These are phyloP conservation scores for Paulownia fortunei DNA, from an alignment of 257 asterid species.

Conservation along the genomic window DNA sequence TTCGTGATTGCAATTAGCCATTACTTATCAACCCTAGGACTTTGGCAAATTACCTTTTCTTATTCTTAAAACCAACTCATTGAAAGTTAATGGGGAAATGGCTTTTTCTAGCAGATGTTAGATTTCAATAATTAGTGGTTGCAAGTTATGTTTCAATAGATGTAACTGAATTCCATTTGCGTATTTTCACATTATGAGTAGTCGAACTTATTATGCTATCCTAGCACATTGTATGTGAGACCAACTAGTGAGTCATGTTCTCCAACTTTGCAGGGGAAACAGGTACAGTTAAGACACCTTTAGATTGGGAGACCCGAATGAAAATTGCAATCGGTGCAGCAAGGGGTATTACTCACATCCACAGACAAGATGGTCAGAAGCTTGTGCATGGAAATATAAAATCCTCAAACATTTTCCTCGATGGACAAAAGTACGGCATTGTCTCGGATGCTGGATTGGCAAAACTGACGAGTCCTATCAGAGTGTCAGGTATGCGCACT, in stretches of 20 bases:
- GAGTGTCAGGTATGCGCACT: background rate
- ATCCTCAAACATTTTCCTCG: conserved; percentile 42
- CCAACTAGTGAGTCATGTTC: background rate
- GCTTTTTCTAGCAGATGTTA: background rate
- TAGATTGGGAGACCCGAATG: conserved; percentile 39
- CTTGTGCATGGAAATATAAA: conserved; percentile 48
- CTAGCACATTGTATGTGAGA: background rate
- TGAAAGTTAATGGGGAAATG: too few relatives aligned
- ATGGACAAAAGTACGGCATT: conserved; percentile 18
- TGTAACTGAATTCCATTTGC: background rate
- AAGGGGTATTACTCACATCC: conserved; percentile 44
- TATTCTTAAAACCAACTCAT: background rate
- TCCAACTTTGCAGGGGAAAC: conserved; percentile 22
- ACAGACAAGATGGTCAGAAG: conserved; percentile 23
- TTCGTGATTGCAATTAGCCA: too few relatives aligned
- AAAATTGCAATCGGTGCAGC: conserved; percentile 46
- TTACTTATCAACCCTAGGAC: too few relatives aligned
- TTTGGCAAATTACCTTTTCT: background rate
- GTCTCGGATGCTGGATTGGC: conserved; percentile 38
- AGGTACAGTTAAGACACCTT: conserved; percentile 14
- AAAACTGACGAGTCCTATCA: background rate
- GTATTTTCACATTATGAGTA: background rate
- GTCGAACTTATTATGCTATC: background rate
- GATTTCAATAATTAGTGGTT: background rate
- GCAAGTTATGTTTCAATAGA: background rate